These are phyloP conservation scores for Lentinula sp. DNA, from an alignment of 768 basidiomycete species.

Conservation along the genomic window DNA sequence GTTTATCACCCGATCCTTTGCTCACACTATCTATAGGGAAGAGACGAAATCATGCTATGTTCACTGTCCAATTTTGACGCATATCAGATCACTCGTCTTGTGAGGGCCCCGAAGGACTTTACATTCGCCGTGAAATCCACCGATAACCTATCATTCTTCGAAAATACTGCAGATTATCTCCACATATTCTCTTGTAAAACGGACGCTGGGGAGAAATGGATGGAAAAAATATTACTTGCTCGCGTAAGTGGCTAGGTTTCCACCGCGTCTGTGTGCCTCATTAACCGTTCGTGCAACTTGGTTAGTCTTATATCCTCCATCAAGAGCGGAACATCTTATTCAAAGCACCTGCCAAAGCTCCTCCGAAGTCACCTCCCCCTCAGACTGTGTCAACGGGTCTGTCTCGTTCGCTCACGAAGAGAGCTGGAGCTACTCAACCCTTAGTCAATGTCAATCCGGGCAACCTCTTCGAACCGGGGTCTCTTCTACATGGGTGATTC, in stretches of 20 bases:
- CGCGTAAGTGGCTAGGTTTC: constrained; percentile 47
- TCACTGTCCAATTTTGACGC: constrained; percentile 87
- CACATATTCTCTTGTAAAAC: constrained; percentile 80
- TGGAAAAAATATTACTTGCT: constrained; percentile 75
- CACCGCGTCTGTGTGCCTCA: background rate
- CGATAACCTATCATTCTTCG: constrained; percentile 81
- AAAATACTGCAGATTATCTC: constrained; percentile 81
- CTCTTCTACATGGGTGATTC: constrained; percentile 41
- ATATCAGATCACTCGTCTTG: constrained; percentile 68
- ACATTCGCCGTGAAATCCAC: constrained; percentile 87
- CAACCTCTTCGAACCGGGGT: constrained; percentile 69
- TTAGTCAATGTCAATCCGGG: constrained; percentile 38
- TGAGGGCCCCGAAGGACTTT: constrained; percentile 81
- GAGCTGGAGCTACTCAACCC: constrained; percentile 24
- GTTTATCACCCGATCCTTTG: constrained; percentile 5
- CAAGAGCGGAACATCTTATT: constrained; percentile 74
- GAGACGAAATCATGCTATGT: constrained; percentile 79
- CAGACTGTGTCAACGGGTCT: constrained; percentile 19
- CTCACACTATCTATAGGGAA: constrained; percentile 49
- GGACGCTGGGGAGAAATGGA: constrained; percentile 70
- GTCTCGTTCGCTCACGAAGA: constrained; percentile 34
- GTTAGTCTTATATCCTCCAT: constrained; percentile 74
- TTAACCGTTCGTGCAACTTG: constrained; percentile 4
- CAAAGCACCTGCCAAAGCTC: constrained; percentile 28
- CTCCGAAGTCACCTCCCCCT: constrained; percentile 17